phyloP scores from a whole-genome alignment of 805 yeast genomes.

The Metschnikowia shivogae region DNA sequence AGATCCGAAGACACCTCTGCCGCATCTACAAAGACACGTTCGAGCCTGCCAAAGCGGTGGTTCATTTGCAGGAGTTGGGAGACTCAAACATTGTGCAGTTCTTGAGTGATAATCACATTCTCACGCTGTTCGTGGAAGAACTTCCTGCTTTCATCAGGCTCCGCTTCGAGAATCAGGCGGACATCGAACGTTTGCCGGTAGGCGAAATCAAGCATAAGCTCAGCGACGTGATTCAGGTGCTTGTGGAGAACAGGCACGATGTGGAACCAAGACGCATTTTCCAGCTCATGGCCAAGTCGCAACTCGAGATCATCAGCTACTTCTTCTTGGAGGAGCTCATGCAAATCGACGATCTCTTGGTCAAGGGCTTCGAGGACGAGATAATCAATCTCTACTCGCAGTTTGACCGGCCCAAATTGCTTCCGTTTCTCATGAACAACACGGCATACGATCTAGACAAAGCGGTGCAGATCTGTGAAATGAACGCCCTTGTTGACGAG shows the following conservation, averaged over 20 bases:
- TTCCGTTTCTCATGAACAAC: conserved; percentile 58
- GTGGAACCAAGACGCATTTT: conserved; percentile 53
- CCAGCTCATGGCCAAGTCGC: conserved; percentile 37
- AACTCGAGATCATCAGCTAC: conserved; percentile 51
- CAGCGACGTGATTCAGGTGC: conserved; percentile 44
- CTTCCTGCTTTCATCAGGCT: conserved; percentile 51
- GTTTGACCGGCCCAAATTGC: conserved; percentile 50
- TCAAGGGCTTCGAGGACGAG: conserved; percentile 59
- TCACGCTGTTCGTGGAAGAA: conserved; percentile 44
- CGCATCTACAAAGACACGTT: conserved; percentile 53
- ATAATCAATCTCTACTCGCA: conserved; percentile 62
- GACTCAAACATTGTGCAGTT: conserved; percentile 56
- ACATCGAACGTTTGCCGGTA: conserved; percentile 39
- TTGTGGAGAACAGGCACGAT: conserved; percentile 65
- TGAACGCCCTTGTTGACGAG: conserved; percentile 55
- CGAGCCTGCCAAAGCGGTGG: conserved; percentile 60
- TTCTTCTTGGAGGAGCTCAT: conserved; percentile 62
- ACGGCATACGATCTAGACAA: conserved; percentile 61
- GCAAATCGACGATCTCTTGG: conserved; percentile 50
- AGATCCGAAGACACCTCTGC: conserved; percentile 43
- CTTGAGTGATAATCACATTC: conserved; percentile 58
- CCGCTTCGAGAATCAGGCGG: conserved; percentile 32
- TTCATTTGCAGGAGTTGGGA: conserved; percentile 53
- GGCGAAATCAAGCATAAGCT: conserved; percentile 38
- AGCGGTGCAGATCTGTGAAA: conserved; percentile 67